Evolutionary conservation across 2,329 filamentous ascomycete species (phyloP).

Genomic region (Passalora sequoiae): DNA sequence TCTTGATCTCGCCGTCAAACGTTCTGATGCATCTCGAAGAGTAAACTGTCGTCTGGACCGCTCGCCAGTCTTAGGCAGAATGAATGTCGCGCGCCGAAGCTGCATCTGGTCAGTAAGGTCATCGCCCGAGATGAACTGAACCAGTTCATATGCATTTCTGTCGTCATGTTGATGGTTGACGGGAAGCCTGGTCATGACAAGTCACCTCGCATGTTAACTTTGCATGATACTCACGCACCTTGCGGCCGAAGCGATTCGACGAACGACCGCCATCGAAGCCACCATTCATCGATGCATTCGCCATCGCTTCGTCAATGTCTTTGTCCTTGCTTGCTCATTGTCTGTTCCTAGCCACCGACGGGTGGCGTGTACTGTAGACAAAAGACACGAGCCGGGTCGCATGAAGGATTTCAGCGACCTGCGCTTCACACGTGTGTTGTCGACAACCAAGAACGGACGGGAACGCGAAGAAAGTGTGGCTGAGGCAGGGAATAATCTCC

Average conservation of each 20-base stretch:
- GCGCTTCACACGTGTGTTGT: no score
- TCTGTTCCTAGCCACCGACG: no score
- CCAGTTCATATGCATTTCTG: background rate
- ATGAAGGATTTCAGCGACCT: no score
- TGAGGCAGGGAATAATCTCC: no score
- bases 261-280: background rate
- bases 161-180: background rate
- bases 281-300: background rate
- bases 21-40: constrained; percentile 51
- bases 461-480: no score
- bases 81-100: constrained; percentile 77
- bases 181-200: background rate
- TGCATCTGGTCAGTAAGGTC: constrained; percentile 10
- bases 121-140: background rate
- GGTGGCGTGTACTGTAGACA: no score
- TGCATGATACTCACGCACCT: background rate
- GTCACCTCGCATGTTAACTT: background rate
- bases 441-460: no score
- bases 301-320: background rate
- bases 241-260: background rate
- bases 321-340: background rate
- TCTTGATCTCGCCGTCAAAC: constrained; percentile 2
- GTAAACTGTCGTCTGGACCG: constrained; percentile 76
- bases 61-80: constrained; percentile 80
- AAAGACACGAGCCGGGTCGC: no score